Base-by-base conservation (phyloP, 352 stramenopile species). In the Achlya hypogyna region DNA sequence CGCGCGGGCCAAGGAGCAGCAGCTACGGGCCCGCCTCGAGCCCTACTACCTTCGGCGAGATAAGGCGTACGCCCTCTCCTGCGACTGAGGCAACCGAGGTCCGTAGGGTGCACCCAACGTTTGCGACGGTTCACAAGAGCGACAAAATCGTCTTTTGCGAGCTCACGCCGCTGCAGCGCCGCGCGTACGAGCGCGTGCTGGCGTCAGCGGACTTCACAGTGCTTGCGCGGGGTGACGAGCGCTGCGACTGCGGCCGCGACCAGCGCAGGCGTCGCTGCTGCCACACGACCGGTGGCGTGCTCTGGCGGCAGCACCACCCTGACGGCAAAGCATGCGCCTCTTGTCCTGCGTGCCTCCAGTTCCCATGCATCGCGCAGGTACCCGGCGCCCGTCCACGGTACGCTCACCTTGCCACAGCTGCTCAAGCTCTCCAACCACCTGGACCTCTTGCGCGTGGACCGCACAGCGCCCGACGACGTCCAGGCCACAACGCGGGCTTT, bases 121-220 rank as follows among this genome's bases (percentile, higher is more conserved):
- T 93, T 47, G 75, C 87, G 69, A 74, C 79, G 47, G 77, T 93
- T 31, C 83, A 80, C 10, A 93, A 93, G 60, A 74, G 63, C 58
- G 84, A 93, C 31, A 79, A 90, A 76, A 81, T 93, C 18, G 82
- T 93, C 1, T 88, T 91, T 38, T 93, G 84, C 29, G 81, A 89
- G 31, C 79, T 93, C 29, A 89, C 82, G 8, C 76, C 79, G 18
- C 73, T 79, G 53, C 84, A 93, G 74, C 72, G 87, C 45, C 76
- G 78, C 9, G 80, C 75, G 4, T 92, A 92, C 70, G 74, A 87
- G 54, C 74, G 84, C 9, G 79, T 92, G 16, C 69, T 89, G 22
- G 75, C 74, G 1, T 87, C 89, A 78, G 78, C 81, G 9, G 82
- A 92, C 63, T 92, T 87, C 58, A 73, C 88, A 25, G 42, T 90